These are phyloP conservation scores for Pseudoscleropodium purum DNA, from an alignment of 225 moss, liverwort and hornwort genomes.

Conservation along the genomic window DNA sequence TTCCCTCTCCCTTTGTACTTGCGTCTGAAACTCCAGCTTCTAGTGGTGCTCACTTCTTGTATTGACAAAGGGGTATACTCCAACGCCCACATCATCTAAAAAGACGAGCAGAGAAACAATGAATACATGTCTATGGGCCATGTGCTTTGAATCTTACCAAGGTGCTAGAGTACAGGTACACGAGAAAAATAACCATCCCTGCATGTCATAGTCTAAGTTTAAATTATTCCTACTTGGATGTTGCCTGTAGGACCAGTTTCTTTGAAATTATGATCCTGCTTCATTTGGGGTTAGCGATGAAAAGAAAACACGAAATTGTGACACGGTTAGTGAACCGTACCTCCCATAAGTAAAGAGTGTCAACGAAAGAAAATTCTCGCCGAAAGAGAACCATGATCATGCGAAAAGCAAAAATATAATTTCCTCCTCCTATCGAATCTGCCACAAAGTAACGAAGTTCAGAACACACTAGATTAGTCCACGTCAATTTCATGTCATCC, in stretches of 20 bases:
- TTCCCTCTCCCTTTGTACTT: slow-evolving; percentile 63
- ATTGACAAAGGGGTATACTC: slow-evolving; percentile 61
- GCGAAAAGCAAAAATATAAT: slow-evolving; percentile 91
- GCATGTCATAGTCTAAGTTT: background rate
- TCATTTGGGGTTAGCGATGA: background rate
- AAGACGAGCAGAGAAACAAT: background rate
- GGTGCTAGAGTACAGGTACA: background rate
- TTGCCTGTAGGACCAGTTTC: background rate
- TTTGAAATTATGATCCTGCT: background rate
- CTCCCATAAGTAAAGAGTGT: slow-evolving; percentile 99
- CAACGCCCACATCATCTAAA: slow-evolving; percentile 97
- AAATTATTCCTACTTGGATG: background rate
- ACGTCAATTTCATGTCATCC: background rate
- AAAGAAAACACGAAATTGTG: background rate
- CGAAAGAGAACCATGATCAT: slow-evolving; percentile 98
- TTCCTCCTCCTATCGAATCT: slow-evolving; percentile 89
- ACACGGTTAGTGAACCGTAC: slow-evolving; percentile 15
- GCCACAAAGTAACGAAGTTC: background rate
- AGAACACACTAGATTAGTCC: background rate
- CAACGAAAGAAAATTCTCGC: slow-evolving; percentile 92
- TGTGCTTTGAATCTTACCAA: background rate
- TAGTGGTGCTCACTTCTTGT: slow-evolving; percentile 34
- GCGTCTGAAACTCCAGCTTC: slow-evolving; percentile 40
- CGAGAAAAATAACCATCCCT: background rate
- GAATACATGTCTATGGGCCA: background rate